These are phyloP conservation scores for Eucalyptus pauciflora DNA, from an alignment of 345 rosid species.

Conservation along the genomic window DNA sequence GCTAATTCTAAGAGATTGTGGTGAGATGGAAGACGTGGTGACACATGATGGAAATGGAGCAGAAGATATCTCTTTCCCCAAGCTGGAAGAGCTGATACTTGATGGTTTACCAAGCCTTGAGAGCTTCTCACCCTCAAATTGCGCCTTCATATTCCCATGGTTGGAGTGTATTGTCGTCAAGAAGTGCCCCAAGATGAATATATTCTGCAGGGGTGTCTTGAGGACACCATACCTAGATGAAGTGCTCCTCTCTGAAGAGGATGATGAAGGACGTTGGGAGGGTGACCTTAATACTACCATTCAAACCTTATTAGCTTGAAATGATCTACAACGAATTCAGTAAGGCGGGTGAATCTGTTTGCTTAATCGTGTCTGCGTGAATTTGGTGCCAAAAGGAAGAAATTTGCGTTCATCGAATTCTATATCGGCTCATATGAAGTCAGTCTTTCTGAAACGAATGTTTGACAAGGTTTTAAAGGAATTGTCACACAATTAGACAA, in stretches of 20 bases:
- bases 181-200: neutral
- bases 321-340: too few relatives aligned
- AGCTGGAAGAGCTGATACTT: accelerated
- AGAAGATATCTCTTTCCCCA: neutral
- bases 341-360: accelerated
- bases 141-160: neutral
- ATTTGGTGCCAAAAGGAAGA: neutral
- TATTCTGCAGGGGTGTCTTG: neutral
- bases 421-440: neutral
- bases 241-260: accelerated
- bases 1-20: neutral
- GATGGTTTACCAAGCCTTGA: neutral
- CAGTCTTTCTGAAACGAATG: accelerated
- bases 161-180: accelerated
- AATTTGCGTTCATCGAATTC: neutral
- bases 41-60: neutral
- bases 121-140: accelerated
- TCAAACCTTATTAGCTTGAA: neutral
- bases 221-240: neutral
- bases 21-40: neutral
- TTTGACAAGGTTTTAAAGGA: neutral
- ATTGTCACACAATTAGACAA: accelerated
- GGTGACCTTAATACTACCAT: neutral
- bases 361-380: accelerated
- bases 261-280: neutral